Evolutionary conservation across 441 rosid species (phyloP).

Genomic region (Sinapis alba): DNA sequence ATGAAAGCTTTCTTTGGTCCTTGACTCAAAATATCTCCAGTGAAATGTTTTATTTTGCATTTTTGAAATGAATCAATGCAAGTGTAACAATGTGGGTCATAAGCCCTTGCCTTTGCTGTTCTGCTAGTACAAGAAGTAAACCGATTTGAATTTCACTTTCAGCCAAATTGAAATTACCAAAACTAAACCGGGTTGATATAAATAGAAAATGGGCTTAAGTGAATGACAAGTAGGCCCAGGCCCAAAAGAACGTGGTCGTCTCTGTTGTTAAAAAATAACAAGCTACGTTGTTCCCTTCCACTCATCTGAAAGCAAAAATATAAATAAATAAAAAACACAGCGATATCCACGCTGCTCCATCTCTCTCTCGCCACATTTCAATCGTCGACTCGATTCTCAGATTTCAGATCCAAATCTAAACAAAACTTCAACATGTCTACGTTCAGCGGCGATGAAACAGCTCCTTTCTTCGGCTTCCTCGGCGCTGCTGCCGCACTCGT

Average conservation of each 20-base stretch:
- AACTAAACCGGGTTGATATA: not conserved
- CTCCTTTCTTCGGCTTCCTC: slow-evolving; percentile 71
- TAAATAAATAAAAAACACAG: slow-evolving; percentile 1
- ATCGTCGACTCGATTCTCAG: slow-evolving; percentile 12
- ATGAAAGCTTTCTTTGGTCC: slow-evolving; percentile 5
- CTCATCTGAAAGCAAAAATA: slow-evolving; percentile 19
- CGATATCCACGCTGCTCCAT: slow-evolving; percentile 8
- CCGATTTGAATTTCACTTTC: not conserved
- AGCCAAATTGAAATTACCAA: not conserved
- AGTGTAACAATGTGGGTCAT: not conserved
- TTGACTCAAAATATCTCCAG: not conserved
- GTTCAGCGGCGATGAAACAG: slow-evolving; percentile 81
- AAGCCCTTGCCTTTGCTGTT: not conserved
- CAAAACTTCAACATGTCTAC: slow-evolving; percentile 40
- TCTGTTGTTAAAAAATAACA: not conserved
- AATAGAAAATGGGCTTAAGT: not conserved
- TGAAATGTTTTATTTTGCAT: not conserved
- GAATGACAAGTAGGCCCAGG: not conserved
- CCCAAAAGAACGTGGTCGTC: slow-evolving; percentile 33
- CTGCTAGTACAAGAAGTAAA: not conserved
- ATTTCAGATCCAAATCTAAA: not conserved
- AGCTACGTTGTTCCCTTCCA: slow-evolving; percentile 37
- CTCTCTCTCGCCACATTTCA: slow-evolving; percentile 38
- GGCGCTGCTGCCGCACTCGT: slow-evolving; percentile 73
- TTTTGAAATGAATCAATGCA: not conserved